Evolutionary conservation across 192 early-diverging fungal genomes (phyloP), one percentile per base, ranked within the genome.

Genomic region (Paraglomus occultum): DNA sequence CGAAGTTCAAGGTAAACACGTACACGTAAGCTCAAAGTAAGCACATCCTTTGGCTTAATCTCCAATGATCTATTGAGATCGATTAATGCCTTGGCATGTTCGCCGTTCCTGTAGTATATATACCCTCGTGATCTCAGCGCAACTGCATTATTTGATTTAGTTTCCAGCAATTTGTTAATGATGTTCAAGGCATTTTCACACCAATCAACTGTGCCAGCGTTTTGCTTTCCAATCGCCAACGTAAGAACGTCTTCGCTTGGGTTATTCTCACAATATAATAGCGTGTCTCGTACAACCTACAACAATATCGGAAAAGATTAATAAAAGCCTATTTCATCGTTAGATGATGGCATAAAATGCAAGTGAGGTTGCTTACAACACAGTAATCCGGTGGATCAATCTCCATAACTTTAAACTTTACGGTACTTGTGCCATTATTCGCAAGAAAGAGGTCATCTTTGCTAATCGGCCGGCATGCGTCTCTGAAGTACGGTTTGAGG

Each of bases 241-340:
- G 31, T 31, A 31, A 31, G 1, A 3, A 31, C 85, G 71, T 99
- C 97, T 79, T 94, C 95, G 80, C 97, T 95, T 10, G 97, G 94
- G 44, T 99, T 96, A 64, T 96, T 96, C 77, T 99, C 97, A 76
- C 91, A 94, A 82, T 97, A 94, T 76, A 99, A 98, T 8, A 95
- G 91, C 18, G 97, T 99, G 71, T 99, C 97, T 85, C 92, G 93
- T 40, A 91, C 92, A 51, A 99, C 92, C 91, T 92, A 77, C 7
- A 58, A 17, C 54, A 12, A 47, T 50, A 31, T 53, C 74, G 31
- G 31, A 31, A 31, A 31, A 31, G 39, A 39, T 51, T 38, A 31
- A 1, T 64, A 17, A 31, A 2, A 31, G 49, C 64, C 42, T 17
- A 15, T 47, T 5, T 59, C 20, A 12, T 15, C 14, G 15, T 45